phyloP scores from a whole-genome alignment of 2,329 filamentous ascomycete species.

The Talaromyces sp. region DNA sequence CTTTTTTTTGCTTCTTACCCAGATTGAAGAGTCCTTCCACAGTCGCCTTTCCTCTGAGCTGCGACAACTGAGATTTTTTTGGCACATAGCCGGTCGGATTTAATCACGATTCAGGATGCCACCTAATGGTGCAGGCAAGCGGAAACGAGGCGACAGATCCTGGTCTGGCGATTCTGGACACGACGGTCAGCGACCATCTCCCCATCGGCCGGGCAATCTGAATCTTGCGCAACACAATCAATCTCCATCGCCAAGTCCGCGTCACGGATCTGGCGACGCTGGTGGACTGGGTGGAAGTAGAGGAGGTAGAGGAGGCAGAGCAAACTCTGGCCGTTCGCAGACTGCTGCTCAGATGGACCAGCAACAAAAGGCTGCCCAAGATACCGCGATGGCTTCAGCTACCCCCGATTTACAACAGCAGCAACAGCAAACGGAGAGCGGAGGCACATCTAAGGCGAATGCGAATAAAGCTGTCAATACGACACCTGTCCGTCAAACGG shows the following conservation, averaged over 20 bases:
- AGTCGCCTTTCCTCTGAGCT: slow-evolving; percentile 19
- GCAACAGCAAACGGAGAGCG: slow-evolving; percentile 22
- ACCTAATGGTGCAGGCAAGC: slow-evolving; percentile 47
- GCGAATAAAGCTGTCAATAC: slow-evolving; percentile 8
- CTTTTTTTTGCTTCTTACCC: not conserved
- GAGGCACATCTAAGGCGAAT: slow-evolving; percentile 13
- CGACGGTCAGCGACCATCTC: slow-evolving; percentile 39
- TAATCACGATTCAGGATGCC: slow-evolving; percentile 39
- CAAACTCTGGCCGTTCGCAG: slow-evolving; percentile 29
- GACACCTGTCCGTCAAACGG: slow-evolving; percentile 14
- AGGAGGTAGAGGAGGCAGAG: slow-evolving; percentile 34
- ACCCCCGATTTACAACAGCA: slow-evolving; percentile 10
- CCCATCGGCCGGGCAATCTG: slow-evolving; percentile 42
- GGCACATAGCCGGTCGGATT: not conserved
- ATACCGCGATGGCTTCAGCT: slow-evolving; percentile 28
- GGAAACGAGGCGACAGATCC: slow-evolving; percentile 47
- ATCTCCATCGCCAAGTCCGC: slow-evolving; percentile 27
- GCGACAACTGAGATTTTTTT: slow-evolving; percentile 17
- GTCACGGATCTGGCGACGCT: slow-evolving; percentile 31
- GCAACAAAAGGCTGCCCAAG: slow-evolving; percentile 20
- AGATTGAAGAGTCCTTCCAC: slow-evolving; percentile 10
- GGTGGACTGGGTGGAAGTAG: slow-evolving; percentile 35
- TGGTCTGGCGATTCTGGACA: slow-evolving; percentile 39
- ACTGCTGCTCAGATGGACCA: slow-evolving; percentile 30
- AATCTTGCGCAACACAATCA: slow-evolving; percentile 50